Evolutionary conservation across 2,329 filamentous ascomycete genomes (phyloP).

Genomic region (Cercospora zeae-maydis): DNA sequence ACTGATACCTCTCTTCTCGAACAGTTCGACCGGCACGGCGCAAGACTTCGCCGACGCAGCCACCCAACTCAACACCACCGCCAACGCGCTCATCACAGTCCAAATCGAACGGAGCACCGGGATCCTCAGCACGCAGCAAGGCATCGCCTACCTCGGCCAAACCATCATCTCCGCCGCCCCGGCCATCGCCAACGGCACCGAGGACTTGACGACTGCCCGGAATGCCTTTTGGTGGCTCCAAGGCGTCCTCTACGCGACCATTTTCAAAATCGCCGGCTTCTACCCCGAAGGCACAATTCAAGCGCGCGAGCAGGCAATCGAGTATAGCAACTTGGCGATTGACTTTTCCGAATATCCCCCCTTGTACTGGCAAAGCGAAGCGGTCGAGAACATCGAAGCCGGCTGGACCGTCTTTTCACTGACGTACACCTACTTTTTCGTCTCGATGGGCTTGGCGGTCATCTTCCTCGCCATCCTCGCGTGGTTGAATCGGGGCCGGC

Average conservation of each 20-base stretch:
- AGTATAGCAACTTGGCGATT: background rate
- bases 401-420: constrained; percentile 24
- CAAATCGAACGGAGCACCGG: constrained; percentile 3
- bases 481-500: constrained; percentile 22
- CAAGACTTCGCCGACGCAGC: constrained; percentile 5
- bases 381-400: constrained; percentile 5
- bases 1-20: background rate
- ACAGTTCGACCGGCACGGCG: background rate
- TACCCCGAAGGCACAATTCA: background rate
- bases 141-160: constrained; percentile 7
- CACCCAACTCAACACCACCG: constrained; percentile 5
- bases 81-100: background rate
- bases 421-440: constrained; percentile 32
- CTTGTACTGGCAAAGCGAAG: constrained; percentile 1
- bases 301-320: background rate
- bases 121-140: constrained; percentile 3
- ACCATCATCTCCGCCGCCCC: constrained; percentile 6
- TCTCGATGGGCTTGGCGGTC: constrained; percentile 29
- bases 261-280: constrained; percentile 21
- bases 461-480: constrained; percentile 34
- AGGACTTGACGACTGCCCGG: background rate
- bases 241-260: constrained; percentile 13
- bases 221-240: constrained; percentile 17
- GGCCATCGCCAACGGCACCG: constrained; percentile 11
- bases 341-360: constrained; percentile 9